phyloP scores from a whole-genome alignment of 495 filamentous ascomycete genomes.

The Trichocladium antarcticum region DNA sequence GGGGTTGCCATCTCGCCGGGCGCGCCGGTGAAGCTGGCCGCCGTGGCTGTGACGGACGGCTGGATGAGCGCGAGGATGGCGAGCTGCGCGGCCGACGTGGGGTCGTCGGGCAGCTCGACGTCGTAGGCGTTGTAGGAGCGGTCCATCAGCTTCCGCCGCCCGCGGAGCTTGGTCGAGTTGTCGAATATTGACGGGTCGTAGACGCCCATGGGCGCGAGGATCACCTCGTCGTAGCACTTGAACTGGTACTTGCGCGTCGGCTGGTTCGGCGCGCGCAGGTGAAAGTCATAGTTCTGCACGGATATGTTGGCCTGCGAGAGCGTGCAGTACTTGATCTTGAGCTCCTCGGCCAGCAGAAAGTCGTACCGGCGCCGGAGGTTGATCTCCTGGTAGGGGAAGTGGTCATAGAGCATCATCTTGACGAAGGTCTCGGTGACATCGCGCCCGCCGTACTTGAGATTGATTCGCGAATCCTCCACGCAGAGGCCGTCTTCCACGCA shows the following conservation, averaged over 20 bases:
- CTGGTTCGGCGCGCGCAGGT: slow-evolving; percentile 75
- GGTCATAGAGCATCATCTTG: slow-evolving; percentile 92
- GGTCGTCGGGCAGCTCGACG: slow-evolving; percentile 71
- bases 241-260: slow-evolving; percentile 84
- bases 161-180: slow-evolving; percentile 61
- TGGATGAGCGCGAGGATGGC: slow-evolving; percentile 61
- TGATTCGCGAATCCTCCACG: slow-evolving; percentile 79
- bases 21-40: slow-evolving; percentile 28
- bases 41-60: slow-evolving; percentile 40
- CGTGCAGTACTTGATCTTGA: slow-evolving; percentile 82
- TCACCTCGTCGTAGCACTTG: slow-evolving; percentile 90
- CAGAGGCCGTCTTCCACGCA: slow-evolving; percentile 97
- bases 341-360: slow-evolving; percentile 84
- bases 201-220: slow-evolving; percentile 79
- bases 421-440: slow-evolving; percentile 92
- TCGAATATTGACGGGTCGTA: slow-evolving; percentile 84
- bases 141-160: slow-evolving; percentile 65
- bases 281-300: slow-evolving; percentile 73
- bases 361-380: slow-evolving; percentile 85
- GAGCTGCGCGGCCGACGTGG: slow-evolving; percentile 71
- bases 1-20: slow-evolving; percentile 39
- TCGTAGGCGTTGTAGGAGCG: slow-evolving; percentile 91
- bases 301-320: slow-evolving; percentile 75
- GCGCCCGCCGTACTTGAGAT: slow-evolving; percentile 83
- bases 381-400: slow-evolving; percentile 89